phyloP scores from a whole-genome alignment of 306 rosid species.

The Gleditsia sinensis region DNA sequence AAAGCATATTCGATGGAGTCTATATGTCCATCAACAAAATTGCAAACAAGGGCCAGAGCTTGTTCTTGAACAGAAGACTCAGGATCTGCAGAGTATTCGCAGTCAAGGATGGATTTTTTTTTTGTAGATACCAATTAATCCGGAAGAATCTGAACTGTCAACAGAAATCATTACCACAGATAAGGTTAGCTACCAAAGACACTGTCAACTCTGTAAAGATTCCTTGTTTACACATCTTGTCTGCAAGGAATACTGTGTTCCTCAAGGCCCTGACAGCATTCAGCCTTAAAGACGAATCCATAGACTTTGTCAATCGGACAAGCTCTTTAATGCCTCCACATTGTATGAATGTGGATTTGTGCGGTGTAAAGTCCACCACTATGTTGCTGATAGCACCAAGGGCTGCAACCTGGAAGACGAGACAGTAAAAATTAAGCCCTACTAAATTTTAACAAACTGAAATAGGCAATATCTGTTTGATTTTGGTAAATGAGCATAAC shows the following conservation, averaged over 20 bases:
- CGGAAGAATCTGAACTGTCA: slow-evolving; percentile 18
- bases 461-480: background rate
- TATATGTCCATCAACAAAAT: slow-evolving; percentile 84
- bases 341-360: slow-evolving; percentile 58
- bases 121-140: slow-evolving; percentile 11
- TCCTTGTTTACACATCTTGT: slow-evolving; percentile 62
- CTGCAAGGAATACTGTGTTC: slow-evolving; percentile 85
- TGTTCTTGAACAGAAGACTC: slow-evolving; percentile 85
- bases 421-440: slow-evolving; percentile 16
- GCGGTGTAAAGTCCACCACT: slow-evolving; percentile 71
- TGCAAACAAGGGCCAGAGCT: slow-evolving; percentile 84
- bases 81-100: slow-evolving; percentile 62
- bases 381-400: slow-evolving; percentile 84
- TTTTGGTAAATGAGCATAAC: background rate
- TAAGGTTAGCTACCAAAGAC: slow-evolving; percentile 71
- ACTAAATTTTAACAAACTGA: slow-evolving; percentile 2
- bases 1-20: slow-evolving; percentile 66
- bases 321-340: slow-evolving; percentile 84
- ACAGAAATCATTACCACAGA: slow-evolving; percentile 62
- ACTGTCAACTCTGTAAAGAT: slow-evolving; percentile 73
- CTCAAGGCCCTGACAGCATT: slow-evolving; percentile 90
- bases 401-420: slow-evolving; percentile 80
- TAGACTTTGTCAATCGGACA: slow-evolving; percentile 78
- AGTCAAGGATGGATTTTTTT: slow-evolving; percentile 27
- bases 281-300: slow-evolving; percentile 77